Evolutionary conservation across 108 stramenopile species (phyloP), one percentile per base, ranked within the genome.

Genomic region (Cylindrotheca fusiformis): DNA sequence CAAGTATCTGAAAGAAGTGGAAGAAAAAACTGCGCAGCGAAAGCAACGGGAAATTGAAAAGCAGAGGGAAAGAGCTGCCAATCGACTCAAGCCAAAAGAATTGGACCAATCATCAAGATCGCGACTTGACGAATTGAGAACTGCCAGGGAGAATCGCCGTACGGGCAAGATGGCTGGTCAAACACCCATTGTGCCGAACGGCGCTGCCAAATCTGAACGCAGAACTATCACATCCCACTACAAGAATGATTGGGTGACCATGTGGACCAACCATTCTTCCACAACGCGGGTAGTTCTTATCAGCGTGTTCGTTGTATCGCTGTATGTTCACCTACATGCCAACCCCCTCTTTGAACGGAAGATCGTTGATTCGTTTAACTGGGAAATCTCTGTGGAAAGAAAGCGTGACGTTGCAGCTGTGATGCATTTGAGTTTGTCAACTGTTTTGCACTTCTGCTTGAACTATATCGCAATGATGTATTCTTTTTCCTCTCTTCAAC

Each of bases 61-160:
- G 27, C 58, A 79, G 5, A 65, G 85, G 32, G 55, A 63, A 30
- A 57, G 74, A 18, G 89, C 82, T 17, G 81, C 76, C 2, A 23
- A 57, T 32, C 79, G 81, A 28, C 56, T 90, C 33, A 73, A 77
- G 30, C 84, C 85, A 21, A 78, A 81, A 33, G 57, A 59, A 18
- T 62, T 85, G 63, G 68, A 80, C 28, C 62, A 78, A 22, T 58
- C 71, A 36, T 63, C 83, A 20, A 59, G 21, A 21, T 12, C 6
- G 8, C 85, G 89, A 41, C 54, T 90, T 18, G 68, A 60, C 32
- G 70, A 85, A 69, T 55, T 90, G 47, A 82, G 81, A 36, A 53
- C 32, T 10, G 79, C 84, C 10, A 80, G 82, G 72, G 53, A 58
- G n/a, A 4, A 41, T 29, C 55, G 48, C 36, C 1, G 14, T 48